These are phyloP conservation scores for Bigelowiella natans DNA, from an alignment of 78 protist species.

Conservation along the genomic window DNA sequence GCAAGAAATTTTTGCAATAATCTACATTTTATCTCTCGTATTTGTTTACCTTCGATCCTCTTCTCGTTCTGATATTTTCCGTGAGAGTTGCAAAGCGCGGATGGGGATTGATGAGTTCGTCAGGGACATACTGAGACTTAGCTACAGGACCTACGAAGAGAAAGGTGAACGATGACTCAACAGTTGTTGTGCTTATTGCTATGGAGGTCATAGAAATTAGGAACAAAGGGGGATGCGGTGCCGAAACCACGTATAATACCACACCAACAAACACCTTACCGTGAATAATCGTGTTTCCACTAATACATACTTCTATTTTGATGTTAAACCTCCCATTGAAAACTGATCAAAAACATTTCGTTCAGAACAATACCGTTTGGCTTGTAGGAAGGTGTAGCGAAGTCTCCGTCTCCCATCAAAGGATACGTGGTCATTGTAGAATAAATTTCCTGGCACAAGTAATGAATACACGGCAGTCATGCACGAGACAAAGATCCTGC, in stretches of 20 bases:
- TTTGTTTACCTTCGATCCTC: slow-evolving; percentile 58
- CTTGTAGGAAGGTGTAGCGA: background rate
- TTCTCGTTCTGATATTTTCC: slow-evolving; percentile 67
- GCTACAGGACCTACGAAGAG: slow-evolving; percentile 44
- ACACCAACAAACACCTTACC: too few species aligned
- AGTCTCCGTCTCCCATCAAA: slow-evolving; percentile 12
- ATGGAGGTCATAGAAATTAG: slow-evolving; percentile 6
- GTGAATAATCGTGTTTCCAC: too few species aligned
- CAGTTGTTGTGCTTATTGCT: slow-evolving; percentile 12
- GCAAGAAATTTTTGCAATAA: too few species aligned
- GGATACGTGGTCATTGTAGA: slow-evolving; percentile 17
- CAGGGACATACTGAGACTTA: slow-evolving; percentile 67
- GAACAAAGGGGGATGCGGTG: background rate
- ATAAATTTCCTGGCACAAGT: background rate
- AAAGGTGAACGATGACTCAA: background rate
- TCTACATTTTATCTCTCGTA: too few species aligned
- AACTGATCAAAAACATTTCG: too few species aligned
- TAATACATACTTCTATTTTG: too few species aligned
- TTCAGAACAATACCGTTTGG: too few species aligned
- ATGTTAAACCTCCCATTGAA: too few species aligned
- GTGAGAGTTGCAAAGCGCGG: slow-evolving; percentile 78
- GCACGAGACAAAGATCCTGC: too few species aligned
- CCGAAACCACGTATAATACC: too few species aligned
- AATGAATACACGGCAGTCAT: too few species aligned
- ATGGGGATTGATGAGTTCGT: slow-evolving; percentile 68